phyloP scores from a whole-genome alignment of 371 early-diverging fungal genomes.

The Mortierella sp. region DNA sequence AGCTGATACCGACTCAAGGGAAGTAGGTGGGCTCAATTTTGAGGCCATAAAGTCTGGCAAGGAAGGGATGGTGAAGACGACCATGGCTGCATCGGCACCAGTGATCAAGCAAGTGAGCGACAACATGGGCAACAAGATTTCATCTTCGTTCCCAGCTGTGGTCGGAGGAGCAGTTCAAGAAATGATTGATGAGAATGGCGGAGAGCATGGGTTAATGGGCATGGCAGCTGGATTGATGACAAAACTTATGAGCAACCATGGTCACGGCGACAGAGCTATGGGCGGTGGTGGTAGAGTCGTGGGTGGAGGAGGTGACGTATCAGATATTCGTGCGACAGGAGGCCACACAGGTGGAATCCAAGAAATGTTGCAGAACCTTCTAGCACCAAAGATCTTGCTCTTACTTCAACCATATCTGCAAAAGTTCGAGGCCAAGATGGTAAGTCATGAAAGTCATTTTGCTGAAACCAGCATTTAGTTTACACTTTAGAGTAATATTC shows the following conservation, averaged over 20 bases:
- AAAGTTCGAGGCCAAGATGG: conserved; percentile 52
- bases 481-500: background rate
- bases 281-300: conserved; percentile 1
- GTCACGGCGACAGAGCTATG: background rate
- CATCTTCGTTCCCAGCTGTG: conserved; percentile 33
- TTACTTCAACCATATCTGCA: conserved; percentile 43
- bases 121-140: conserved; percentile 42
- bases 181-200: conserved; percentile 36
- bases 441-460: conserved; percentile 10
- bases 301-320: conserved; percentile 1
- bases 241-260: conserved; percentile 20
- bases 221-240: conserved; percentile 46
- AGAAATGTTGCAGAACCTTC: conserved; percentile 30
- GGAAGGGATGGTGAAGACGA: conserved; percentile 44
- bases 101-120: conserved; percentile 53
- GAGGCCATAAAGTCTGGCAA: conserved; percentile 40
- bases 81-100: conserved; percentile 41
- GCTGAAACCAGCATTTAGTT: background rate
- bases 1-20: conserved; percentile 1
- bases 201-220: conserved; percentile 26
- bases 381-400: conserved; percentile 42
- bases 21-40: conserved; percentile 39
- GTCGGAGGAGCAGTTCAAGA: conserved; percentile 41
- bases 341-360: conserved; percentile 35
- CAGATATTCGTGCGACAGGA: conserved; percentile 12